These are phyloP conservation scores for Pichia sp. DNA, from an alignment of 1,139 yeast species.

Conservation along the genomic window DNA sequence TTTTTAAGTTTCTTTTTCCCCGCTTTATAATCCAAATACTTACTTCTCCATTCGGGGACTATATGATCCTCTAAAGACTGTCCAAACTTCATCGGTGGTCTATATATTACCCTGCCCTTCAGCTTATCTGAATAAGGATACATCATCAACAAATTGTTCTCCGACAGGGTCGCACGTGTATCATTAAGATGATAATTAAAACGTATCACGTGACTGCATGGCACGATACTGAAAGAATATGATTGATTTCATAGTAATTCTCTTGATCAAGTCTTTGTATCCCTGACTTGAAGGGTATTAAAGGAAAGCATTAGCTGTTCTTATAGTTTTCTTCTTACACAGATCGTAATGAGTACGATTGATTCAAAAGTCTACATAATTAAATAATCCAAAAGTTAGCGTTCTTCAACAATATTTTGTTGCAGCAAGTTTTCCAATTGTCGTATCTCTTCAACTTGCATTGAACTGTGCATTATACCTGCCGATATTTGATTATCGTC, in stretches of 20 bases:
- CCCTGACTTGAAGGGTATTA: too few relatives aligned
- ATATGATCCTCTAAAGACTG: conserved; percentile 51
- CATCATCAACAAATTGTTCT: neutral
- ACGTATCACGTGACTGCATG: too few relatives aligned
- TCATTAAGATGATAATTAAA: too few relatives aligned
- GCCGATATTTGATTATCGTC: conserved; percentile 30
- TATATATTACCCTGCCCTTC: neutral
- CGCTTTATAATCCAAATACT: conserved; percentile 67
- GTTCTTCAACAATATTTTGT: conserved; percentile 13
- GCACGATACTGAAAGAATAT: too few relatives aligned
- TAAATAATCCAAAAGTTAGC: neutral
- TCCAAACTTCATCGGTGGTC: conserved; percentile 47
- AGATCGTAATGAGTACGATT: too few relatives aligned
- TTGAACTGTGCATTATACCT: conserved; percentile 21
- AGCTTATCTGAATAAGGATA: too few relatives aligned
- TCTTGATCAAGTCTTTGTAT: too few relatives aligned
- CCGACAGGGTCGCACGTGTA: too few relatives aligned
- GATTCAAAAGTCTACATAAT: too few relatives aligned
- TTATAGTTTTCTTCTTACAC: too few relatives aligned
- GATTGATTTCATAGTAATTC: too few relatives aligned
- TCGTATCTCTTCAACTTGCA: conserved; percentile 22
- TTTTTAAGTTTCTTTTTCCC: conserved; percentile 55
- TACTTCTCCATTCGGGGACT: conserved; percentile 84
- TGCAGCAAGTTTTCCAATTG: conserved; percentile 19
- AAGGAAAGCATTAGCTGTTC: too few relatives aligned